These are phyloP conservation scores for Xerocomellus amylosporus DNA, from an alignment of 768 basidiomycete species.

Conservation along the genomic window DNA sequence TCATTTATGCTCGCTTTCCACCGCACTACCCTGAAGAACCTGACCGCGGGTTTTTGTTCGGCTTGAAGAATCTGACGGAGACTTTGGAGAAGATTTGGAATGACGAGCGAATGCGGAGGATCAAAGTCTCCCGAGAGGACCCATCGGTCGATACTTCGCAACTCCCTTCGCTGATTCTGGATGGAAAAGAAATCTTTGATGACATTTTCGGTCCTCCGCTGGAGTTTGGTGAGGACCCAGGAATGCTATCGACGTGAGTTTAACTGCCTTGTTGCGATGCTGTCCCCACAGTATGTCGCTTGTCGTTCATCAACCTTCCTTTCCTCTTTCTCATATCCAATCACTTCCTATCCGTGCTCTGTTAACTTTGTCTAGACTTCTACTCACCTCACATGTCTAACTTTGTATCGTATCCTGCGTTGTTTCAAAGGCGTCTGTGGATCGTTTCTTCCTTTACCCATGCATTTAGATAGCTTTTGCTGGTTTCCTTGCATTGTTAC, in stretches of 20 bases:
- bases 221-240: conserved; percentile 59
- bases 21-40: conserved; percentile 87
- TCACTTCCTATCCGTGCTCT: background rate
- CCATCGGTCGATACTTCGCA: conserved; percentile 43
- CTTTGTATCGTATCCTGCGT: conserved; percentile 11
- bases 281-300: background rate
- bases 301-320: background rate
- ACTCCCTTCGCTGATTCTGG: conserved; percentile 61
- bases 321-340: background rate
- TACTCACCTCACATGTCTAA: conserved; percentile 2
- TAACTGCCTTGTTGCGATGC: background rate
- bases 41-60: conserved; percentile 92
- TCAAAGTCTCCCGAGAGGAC: conserved; percentile 61
- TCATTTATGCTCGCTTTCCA: conserved; percentile 90
- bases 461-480: conserved; percentile 1
- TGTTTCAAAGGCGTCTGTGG: background rate
- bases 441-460: background rate
- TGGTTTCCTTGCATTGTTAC: conserved; percentile 8
- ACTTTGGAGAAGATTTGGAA: conserved; percentile 86
- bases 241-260: conserved; percentile 69
- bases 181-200: conserved; percentile 78
- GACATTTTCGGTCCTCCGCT: conserved; percentile 61
- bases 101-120: conserved; percentile 70
- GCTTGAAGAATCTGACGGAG: conserved; percentile 75
- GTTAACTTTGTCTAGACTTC: conserved; percentile 14